These are phyloP conservation scores for Carex littledalei DNA, from an alignment of 176 grass and related monocot species.

Conservation along the genomic window DNA sequence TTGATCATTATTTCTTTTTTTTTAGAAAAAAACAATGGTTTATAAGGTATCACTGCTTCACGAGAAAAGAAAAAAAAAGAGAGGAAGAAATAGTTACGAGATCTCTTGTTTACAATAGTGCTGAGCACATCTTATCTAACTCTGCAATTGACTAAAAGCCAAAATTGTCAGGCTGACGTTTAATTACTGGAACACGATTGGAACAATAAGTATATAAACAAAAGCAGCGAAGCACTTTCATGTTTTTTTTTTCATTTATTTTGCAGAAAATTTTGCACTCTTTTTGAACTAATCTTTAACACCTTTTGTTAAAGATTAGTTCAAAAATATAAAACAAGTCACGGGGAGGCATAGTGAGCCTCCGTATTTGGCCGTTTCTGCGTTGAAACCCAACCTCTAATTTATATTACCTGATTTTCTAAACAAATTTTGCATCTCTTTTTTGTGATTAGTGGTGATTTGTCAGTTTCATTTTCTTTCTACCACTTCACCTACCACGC, in stretches of 20 bases:
- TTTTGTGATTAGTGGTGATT: slow-evolving; percentile 13
- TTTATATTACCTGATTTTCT: not conserved
- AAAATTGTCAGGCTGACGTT: slow-evolving; percentile 9
- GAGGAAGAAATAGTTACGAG: not conserved
- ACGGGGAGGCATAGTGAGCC: not conserved
- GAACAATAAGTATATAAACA: not conserved
- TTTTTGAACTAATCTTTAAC: too few relatives aligned
- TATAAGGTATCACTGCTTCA: not conserved
- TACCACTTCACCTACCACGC: slow-evolving; percentile 17
- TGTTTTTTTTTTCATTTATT: not conserved
- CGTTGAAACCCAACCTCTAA: not conserved
- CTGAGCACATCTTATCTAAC: not conserved
- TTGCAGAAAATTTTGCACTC: not conserved
- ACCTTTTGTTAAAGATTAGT: too few relatives aligned
- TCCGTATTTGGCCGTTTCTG: not conserved
- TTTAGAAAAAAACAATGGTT: not conserved
- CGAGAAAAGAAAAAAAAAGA: too few relatives aligned
- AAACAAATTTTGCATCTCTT: not conserved
- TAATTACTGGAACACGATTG: not conserved
- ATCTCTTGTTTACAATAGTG: not conserved
- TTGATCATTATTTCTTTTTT: too few relatives aligned
- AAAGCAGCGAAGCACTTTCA: not conserved
- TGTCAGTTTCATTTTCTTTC: not conserved
- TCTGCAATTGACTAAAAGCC: not conserved
- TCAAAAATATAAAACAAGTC: not conserved